Conservation (phyloP, 257 asterid species). For the Avicennia marina region DNA sequence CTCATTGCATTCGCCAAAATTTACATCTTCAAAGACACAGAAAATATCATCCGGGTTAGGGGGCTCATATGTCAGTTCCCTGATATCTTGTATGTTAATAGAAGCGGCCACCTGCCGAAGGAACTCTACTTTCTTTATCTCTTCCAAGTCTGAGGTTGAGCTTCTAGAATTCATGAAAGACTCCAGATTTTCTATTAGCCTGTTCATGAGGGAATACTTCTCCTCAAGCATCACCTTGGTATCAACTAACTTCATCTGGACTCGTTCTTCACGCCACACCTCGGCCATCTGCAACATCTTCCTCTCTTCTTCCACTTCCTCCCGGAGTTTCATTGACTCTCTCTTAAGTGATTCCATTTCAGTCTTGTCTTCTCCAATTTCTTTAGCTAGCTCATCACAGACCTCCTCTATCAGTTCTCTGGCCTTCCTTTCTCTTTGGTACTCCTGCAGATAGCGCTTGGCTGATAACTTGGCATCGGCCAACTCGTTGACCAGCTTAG, state of each 20-base stretch:
- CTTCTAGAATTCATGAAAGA: slow-evolving; percentile 29
- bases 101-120: slow-evolving; percentile 40
- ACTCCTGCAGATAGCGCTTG: slow-evolving; percentile 52
- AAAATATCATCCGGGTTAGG: slow-evolving; percentile 45
- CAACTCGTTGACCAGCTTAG: slow-evolving; percentile 52
- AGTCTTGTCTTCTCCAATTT: slow-evolving; percentile 58
- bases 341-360: slow-evolving; percentile 50
- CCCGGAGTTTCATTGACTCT: slow-evolving; percentile 44
- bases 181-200: slow-evolving; percentile 27
- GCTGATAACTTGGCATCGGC: slow-evolving; percentile 42
- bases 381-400: slow-evolving; percentile 61
- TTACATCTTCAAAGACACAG: slow-evolving; percentile 42
- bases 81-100: slow-evolving; percentile 37
- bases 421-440: slow-evolving; percentile 53
- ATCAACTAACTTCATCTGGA: slow-evolving; percentile 64
- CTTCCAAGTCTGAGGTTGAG: slow-evolving; percentile 23
- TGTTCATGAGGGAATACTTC: slow-evolving; percentile 50
- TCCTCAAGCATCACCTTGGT: slow-evolving; percentile 68
- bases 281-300: slow-evolving; percentile 74
- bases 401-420: slow-evolving; percentile 64
- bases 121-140: slow-evolving; percentile 37
- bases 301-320: slow-evolving; percentile 68
- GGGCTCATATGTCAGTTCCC: slow-evolving; percentile 53
- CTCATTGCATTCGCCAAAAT: slow-evolving; percentile 38
- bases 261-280: slow-evolving; percentile 77